Evolutionary conservation across 2,329 filamentous ascomycete species (phyloP), one percentile per base, ranked within the genome.

Genomic region (Xylariaceae sp.): DNA sequence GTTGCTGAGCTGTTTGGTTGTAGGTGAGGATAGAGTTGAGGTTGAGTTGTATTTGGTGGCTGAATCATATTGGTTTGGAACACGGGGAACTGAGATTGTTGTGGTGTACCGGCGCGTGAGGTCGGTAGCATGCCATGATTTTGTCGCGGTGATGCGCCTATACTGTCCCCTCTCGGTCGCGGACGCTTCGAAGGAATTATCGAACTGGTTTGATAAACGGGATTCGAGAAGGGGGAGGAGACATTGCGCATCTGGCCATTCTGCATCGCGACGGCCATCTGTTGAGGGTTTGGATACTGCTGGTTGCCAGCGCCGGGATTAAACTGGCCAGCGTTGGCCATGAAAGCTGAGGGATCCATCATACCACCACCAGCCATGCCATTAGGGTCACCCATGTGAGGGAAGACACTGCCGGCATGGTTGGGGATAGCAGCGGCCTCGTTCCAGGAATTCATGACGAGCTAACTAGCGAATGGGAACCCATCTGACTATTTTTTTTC

Each of bases 21-120:
- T 53, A 95, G 80, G 73, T 96, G 91, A 59, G 89, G 84, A 69
- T 92, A 95, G 53, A 83, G 83, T 56, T 80, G 84, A 19, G 84
- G 83, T 67, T 87, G 86, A 42, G 76, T 74, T 50, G 83, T 80
- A 61, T 81, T 81, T 67, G 81, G 82, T 65, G 79, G 80, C 47
- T 78, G 77, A 70, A 85, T 84, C 59, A 76, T 74, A 65, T 80
- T 81, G 57, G 78, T 80, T 68, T 86, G 88, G 70, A 86, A 92
- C 61, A 83, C 84, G 31, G 85, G 77, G 65, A 86, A 91, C 50
- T 80, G 80, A 59, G 84, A 80, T 68, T 92, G 89, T 66, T 90
- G 88, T 35, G 92, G 92, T 32, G 92, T 97, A 69, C 96, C 91
- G 64, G 92, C 92, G 72, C 92, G 89, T 73, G 92, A 95, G 29